Base-by-base conservation (phyloP, 2,329 filamentous ascomycete species). In the Cryoendolithus antarcticus region DNA sequence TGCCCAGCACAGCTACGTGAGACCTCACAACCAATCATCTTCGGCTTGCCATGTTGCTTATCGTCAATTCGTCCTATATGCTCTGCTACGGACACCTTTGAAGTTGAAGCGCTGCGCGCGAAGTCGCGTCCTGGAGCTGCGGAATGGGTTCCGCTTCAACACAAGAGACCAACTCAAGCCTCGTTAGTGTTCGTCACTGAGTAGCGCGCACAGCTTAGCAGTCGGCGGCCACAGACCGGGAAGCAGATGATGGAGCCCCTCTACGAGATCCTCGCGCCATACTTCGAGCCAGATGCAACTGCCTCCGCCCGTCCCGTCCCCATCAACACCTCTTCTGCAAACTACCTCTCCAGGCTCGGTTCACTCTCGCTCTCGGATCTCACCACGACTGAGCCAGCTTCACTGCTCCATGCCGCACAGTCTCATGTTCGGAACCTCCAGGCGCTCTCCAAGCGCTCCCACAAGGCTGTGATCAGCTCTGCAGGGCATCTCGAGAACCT, bases 401-500 rank as follows among this genome's bases (percentile, higher is more conserved):
- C 77, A 1, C 74, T 96, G n/a, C 69, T 81, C 1, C 85, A 95
- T 53, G 72, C 78, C 40, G 80, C 82, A 3, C 86, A 95, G 45
- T 82, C 84, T 0, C 74, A 83, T 31, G 72, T 89, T 9, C 75
- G 93, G 31, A 84, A 86, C 1, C 72, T 96, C 1, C 91, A 98
- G 58, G 75, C 77, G 0, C 75, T 96, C 36, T 89, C 88, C 6
- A 93, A 93, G 52, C 82, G 84, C 49, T 94, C 88, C 1, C 81
- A 95, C 61, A 84, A 81, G 56, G 72, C 80, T 11, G 79, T 96
- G 47, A 86, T 95, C 50, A 71, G 79, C 38, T 91, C 89, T 3
- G 79, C 84, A 13, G 74, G 77, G 49, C 80, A 83, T 51, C 78
- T 96, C 52, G 72, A 75, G n/a, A 77, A 77, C 7, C 71, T 96